Conservation (phyloP, 2,329 filamentous ascomycete species). For the Scortechinia acanthostroma region DNA sequence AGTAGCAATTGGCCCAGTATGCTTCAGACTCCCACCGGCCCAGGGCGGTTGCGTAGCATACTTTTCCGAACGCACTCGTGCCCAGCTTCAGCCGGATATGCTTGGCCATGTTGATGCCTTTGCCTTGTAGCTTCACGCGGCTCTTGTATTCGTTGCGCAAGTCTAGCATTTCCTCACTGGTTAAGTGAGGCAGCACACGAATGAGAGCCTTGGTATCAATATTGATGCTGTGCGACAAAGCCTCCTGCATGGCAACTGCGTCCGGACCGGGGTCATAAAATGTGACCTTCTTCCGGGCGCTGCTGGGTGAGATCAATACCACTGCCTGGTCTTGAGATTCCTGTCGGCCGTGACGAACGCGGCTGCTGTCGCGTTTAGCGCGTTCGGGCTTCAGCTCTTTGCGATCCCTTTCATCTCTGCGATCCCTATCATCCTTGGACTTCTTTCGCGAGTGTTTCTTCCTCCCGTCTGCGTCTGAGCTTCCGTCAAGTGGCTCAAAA, state of each 20-base stretch:
- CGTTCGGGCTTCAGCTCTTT: constrained; percentile 13
- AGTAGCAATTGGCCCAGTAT: constrained; percentile 73
- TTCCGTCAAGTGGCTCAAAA: constrained; percentile 9
- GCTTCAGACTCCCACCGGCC: constrained; percentile 66
- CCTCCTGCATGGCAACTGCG: constrained; percentile 48
- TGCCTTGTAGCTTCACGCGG: constrained; percentile 46
- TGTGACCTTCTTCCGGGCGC: constrained; percentile 26
- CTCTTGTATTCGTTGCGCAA: constrained; percentile 64
- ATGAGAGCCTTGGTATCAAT: constrained; percentile 46
- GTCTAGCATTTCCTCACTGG: constrained; percentile 58
- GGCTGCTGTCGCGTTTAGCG: background rate
- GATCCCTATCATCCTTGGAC: constrained; percentile 8
- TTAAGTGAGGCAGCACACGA: constrained; percentile 55
- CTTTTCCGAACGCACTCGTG: constrained; percentile 53
- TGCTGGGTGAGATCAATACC: background rate
- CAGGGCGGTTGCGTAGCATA: constrained; percentile 61
- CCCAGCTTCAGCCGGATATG: constrained; percentile 44
- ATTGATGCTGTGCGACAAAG: constrained; percentile 39
- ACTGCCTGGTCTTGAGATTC: background rate
- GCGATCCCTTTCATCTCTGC: constrained; percentile 15
- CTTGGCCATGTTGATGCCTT: constrained; percentile 52
- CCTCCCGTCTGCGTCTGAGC: background rate
- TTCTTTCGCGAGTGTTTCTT: background rate
- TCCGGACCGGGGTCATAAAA: constrained; percentile 61
- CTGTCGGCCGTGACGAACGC: background rate